Conservation (phyloP, 768 basidiomycete species). For the Trametes elegans region DNA sequence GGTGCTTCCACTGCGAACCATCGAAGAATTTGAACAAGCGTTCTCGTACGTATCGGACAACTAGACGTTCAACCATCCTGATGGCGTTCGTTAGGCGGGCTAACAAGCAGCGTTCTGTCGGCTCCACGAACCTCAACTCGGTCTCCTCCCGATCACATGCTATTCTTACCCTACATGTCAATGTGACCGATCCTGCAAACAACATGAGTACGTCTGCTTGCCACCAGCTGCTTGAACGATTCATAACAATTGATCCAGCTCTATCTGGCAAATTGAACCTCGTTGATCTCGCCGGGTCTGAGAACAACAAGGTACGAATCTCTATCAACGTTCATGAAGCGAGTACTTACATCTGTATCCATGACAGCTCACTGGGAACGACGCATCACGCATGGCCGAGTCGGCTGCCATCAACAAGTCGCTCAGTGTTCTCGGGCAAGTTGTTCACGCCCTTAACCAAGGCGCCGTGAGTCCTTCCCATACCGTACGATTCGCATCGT, state of each 20-base stretch:
- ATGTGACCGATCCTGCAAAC: slow-evolving; percentile 49
- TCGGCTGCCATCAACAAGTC: slow-evolving; percentile 89
- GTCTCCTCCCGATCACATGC: slow-evolving; percentile 89
- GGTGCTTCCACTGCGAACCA: slow-evolving; percentile 35
- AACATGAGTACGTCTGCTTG: slow-evolving; percentile 48
- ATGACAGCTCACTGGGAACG: slow-evolving; percentile 73
- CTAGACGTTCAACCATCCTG: neutral
- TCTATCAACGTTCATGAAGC: neutral
- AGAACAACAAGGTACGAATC: slow-evolving; percentile 76
- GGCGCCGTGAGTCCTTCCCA: slow-evolving; percentile 47
- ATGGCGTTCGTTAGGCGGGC: slow-evolving; percentile 48
- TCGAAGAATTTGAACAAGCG: slow-evolving; percentile 46
- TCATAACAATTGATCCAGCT: slow-evolving; percentile 41
- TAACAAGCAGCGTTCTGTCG: slow-evolving; percentile 76
- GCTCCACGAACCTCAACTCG: slow-evolving; percentile 81
- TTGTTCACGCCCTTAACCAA: slow-evolving; percentile 80
- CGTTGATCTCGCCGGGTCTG: slow-evolving; percentile 87
- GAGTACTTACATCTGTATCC: neutral
- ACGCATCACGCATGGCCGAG: slow-evolving; percentile 84
- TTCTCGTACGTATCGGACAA: slow-evolving; percentile 40
- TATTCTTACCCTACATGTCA: slow-evolving; percentile 72
- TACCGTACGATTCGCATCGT: neutral
- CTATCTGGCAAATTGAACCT: slow-evolving; percentile 78
- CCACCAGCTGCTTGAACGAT: neutral
- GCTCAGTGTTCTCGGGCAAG: slow-evolving; percentile 81